Conservation (phyloP, 768 basidiomycete species). For the Chalciporus pseudorubinellus region DNA sequence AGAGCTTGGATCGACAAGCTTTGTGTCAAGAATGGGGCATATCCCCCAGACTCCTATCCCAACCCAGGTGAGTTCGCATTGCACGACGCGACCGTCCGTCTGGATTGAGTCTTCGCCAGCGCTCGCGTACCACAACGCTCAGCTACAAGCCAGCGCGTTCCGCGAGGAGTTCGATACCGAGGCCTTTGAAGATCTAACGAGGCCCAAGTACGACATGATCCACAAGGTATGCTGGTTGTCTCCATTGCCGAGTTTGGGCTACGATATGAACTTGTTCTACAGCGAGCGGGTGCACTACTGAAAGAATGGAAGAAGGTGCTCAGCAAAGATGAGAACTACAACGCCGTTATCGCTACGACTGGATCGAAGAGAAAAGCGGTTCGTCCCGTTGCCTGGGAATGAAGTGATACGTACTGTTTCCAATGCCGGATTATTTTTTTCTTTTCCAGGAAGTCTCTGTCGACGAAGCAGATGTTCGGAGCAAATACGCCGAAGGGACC, state of each 20-base stretch:
- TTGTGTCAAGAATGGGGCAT: slow-evolving; percentile 71
- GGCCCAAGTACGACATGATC: slow-evolving; percentile 74
- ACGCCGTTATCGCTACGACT: slow-evolving; percentile 42
- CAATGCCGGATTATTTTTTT: not conserved
- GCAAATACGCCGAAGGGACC: slow-evolving; percentile 55
- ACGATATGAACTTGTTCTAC: not conserved
- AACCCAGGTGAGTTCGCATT: slow-evolving; percentile 70
- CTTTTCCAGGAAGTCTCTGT: slow-evolving; percentile 53
- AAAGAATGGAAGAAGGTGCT: slow-evolving; percentile 69
- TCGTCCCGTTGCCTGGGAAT: slow-evolving; percentile 24
- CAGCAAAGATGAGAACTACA: slow-evolving; percentile 61
- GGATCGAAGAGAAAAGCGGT: slow-evolving; percentile 76
- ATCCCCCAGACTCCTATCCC: slow-evolving; percentile 85
- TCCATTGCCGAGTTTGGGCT: not conserved
- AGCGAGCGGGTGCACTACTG: slow-evolving; percentile 71
- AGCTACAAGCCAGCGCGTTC: slow-evolving; percentile 90
- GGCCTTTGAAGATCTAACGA: slow-evolving; percentile 77
- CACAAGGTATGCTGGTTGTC: slow-evolving; percentile 56
- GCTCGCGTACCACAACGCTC: slow-evolving; percentile 83
- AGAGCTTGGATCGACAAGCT: slow-evolving; percentile 76
- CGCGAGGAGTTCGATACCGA: slow-evolving; percentile 82
- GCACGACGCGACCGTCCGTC: not conserved
- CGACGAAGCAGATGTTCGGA: slow-evolving; percentile 72
- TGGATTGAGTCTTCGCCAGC: slow-evolving; percentile 41
- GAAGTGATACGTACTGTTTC: not conserved